Conservation (phyloP, 73 alveolate genomes). For the Halteria grandinella region DNA sequence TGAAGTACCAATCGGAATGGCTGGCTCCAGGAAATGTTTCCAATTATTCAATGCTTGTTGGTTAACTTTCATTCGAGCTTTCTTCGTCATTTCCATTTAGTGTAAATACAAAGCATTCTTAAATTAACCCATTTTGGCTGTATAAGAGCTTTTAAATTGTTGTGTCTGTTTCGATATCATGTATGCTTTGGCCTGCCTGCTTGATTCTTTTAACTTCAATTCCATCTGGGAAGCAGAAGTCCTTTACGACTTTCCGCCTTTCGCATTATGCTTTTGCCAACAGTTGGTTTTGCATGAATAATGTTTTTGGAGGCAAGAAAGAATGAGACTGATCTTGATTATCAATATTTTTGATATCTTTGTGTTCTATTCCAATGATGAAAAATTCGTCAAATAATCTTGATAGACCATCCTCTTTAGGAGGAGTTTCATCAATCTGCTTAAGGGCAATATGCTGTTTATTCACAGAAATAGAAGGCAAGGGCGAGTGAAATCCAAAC, state of each 20-base stretch:
- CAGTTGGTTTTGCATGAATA: conserved; percentile 26
- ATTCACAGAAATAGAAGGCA: too few relatives aligned
- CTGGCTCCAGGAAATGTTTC: conserved; percentile 49
- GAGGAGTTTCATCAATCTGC: not conserved
- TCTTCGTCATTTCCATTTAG: conserved; percentile 36
- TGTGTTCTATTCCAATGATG: conserved; percentile 41
- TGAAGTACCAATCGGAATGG: not conserved
- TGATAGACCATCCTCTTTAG: not conserved
- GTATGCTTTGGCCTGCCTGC: not conserved
- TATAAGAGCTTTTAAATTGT: conserved; percentile 3
- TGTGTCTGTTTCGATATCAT: not conserved
- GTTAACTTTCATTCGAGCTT: not conserved
- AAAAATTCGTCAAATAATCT: conserved; percentile 36
- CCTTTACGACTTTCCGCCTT: conserved; percentile 43
- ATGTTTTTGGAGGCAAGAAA: conserved; percentile 34
- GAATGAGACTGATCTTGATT: not conserved
- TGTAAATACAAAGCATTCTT: conserved; percentile 38
- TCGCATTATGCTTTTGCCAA: conserved; percentile 6
- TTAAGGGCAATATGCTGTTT: too few relatives aligned
- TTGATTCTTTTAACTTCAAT: conserved; percentile 17
- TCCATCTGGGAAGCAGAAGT: conserved; percentile 56
- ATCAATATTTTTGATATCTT: not conserved
- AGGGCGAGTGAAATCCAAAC: too few relatives aligned
- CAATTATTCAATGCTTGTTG: not conserved
- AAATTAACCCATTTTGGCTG: conserved; percentile 12